These are phyloP conservation scores for Naganishia onofrii DNA, from an alignment of 768 basidiomycete species.

Conservation along the genomic window DNA sequence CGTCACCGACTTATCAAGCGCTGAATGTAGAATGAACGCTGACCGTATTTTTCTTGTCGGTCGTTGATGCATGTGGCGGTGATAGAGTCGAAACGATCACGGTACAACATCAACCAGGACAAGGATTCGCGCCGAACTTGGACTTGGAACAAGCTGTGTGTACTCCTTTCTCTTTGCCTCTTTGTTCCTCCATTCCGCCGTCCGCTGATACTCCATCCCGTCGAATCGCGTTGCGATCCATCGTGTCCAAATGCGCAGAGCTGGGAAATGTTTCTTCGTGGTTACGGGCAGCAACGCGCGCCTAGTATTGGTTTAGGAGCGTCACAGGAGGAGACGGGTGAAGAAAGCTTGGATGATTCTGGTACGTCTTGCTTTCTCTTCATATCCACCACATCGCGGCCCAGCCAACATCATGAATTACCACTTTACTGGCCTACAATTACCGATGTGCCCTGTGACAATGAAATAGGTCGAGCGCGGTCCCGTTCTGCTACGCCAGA, in stretches of 20 bases:
- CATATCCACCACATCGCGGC: too few relatives aligned
- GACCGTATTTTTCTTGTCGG: too few relatives aligned
- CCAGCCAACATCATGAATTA: too few relatives aligned
- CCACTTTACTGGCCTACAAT: too few relatives aligned
- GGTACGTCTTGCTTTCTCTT: not conserved
- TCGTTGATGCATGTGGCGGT: not conserved
- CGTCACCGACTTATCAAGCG: too few relatives aligned
- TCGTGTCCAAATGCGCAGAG: not conserved
- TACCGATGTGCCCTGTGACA: too few relatives aligned
- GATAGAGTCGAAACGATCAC: conserved; percentile 12
- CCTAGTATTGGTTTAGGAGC: not conserved
- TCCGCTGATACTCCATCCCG: not conserved
- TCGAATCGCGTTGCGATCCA: not conserved
- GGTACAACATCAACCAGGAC: conserved; percentile 17
- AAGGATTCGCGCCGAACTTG: conserved; percentile 17
- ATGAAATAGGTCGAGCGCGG: not conserved
- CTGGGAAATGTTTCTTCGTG: conserved; percentile 14
- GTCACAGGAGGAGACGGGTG: not conserved
- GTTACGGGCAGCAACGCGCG: not conserved
- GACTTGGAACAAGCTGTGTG: conserved; percentile 13
- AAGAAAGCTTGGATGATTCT: not conserved
- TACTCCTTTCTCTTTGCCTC: too few relatives aligned
- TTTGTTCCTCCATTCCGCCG: not conserved
- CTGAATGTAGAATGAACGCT: too few relatives aligned
- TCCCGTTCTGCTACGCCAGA: conserved; percentile 8